These are phyloP conservation scores for Candida sphagnicola DNA, from an alignment of 805 yeast species.

Conservation along the genomic window DNA sequence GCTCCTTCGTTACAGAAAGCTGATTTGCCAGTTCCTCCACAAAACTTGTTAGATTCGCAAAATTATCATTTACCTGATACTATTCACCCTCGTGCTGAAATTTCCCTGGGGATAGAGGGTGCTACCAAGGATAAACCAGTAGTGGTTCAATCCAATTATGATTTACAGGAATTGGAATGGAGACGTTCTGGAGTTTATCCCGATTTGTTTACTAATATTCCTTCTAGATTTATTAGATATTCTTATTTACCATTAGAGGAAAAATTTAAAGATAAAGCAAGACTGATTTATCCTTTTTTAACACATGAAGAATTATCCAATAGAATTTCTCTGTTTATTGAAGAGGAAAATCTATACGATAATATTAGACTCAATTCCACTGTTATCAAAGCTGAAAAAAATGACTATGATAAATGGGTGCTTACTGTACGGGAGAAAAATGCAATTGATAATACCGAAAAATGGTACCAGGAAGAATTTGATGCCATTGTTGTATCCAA, in stretches of 20 bases:
- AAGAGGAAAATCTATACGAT: conserved; percentile 20
- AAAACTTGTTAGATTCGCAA: conserved; percentile 25
- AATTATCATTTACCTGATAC: conserved; percentile 30
- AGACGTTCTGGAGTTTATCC: conserved; percentile 33
- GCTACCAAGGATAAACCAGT: conserved; percentile 17
- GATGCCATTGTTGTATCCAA: conserved; percentile 64
- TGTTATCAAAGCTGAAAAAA: conserved; percentile 35
- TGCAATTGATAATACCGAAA: conserved; percentile 11
- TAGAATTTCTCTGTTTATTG: conserved; percentile 24
- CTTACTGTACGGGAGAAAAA: conserved; percentile 19
- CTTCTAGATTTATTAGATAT: conserved; percentile 33
- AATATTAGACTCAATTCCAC: conserved; percentile 36
- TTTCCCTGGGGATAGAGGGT: conserved; percentile 13
- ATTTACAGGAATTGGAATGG: conserved; percentile 29
- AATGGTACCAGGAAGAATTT: conserved; percentile 45
- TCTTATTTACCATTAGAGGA: conserved; percentile 27
- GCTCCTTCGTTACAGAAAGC: conserved; percentile 18
- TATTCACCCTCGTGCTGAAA: conserved; percentile 15
- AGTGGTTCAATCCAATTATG: conserved; percentile 4
- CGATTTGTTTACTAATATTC: conserved; percentile 39
- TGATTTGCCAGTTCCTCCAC: conserved; percentile 25
- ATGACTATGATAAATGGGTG: conserved; percentile 34
- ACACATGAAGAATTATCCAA: conserved; percentile 28
- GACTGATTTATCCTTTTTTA: conserved; percentile 35
- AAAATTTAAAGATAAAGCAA: conserved; percentile 15